Base-by-base conservation (phyloP, 1,139 yeast species). In the Diutina mesorugosa region DNA sequence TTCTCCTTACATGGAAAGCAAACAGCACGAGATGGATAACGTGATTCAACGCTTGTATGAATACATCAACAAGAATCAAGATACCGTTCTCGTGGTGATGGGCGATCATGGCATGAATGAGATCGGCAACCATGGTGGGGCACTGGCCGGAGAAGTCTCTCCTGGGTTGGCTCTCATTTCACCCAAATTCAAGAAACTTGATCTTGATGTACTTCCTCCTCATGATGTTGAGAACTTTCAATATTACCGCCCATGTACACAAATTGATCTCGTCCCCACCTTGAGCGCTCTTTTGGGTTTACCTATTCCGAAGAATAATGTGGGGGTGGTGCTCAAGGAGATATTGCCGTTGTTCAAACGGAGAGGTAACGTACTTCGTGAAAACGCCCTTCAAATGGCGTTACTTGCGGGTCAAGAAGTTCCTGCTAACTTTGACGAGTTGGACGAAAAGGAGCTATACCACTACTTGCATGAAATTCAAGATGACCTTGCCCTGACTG, bases 191-290 rank as follows among this genome's bases (percentile, higher is more conserved):
- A 60, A 72, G 56, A 54, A 59, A 28, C 16, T 67, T 64, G 28
- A 10, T 5, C 51, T 64, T 26, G 72, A 77, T 1, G 69, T 72
- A 2, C 67, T 84, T 6, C 84, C 87, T 0, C 60, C 72, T 18
- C 63, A 65, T 0, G 59, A 63, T 0, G 66, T 73, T 47, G 70
- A 67, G 0, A 78, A 77, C 12, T 90, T 70, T 66, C 65, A 73
- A 1, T 93, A 80, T 64, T 81, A 79, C 62, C 62, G 70, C 1
- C 67, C 67, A 50, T 73, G 90, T 14, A 86, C 84, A 59, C 99
- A 95, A 66, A 83, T 90, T 32, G 99, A 93, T 68, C 62, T 93
- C 28, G 97, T 93, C 0, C 97, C 99, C 0, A 87, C 97, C 0
- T 67, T 93, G 51, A 76, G 96, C 0, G 73, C 84, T 3, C 71